Base-by-base conservation (phyloP, 75 land plant species). In the Azolla pinnata region DNA sequence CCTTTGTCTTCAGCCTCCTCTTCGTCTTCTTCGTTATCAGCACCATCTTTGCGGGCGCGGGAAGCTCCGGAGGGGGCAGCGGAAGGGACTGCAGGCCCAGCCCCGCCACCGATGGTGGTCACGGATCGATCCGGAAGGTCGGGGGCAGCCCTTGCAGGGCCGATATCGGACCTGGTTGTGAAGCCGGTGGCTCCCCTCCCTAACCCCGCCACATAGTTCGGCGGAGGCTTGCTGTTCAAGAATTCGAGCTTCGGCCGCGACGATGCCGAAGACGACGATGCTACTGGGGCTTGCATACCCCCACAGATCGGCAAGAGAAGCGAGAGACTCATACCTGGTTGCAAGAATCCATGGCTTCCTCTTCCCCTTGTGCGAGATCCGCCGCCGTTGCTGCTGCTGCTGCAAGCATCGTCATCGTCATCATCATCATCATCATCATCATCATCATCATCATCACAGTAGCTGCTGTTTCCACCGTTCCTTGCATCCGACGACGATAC, bases 151-250 rank as follows among this genome's bases (percentile, higher is more conserved):
- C 97, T 70, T 19, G 97, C 93, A 9, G 95, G 97, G 1, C 95
- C 95, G 44, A 92, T 92, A 77, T 88, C 97, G 14, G 97, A 92
- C 21, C 95, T 71, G 1, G 95, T 92, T 24, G 91, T 92, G 70
- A 92, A 92, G 0, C 97, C 95, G 0, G 87, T 92, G 31, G 97
- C 97, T 24, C 95, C 97, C 67, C 95, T 76, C 0, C 97, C 97
- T 12, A 92, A 58, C 31, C 95, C 97, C 0, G 89, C 95, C 17
- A 92, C 97, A 60, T 92, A 92, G 33, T 88, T 88, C 20, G 89
- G 66, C 0, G 97, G 95, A 0, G 95, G 95, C 58, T 77, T 88
- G 42, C 79, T 70, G 71, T 81, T 82, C 19, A 92, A 65, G 75
- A 83, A 86, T 2, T 90, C 91, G 7, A 87, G 57, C 33, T 81